These are phyloP conservation scores for Fusarium tjaetaba DNA, from an alignment of 2,329 filamentous ascomycete species.

Conservation along the genomic window DNA sequence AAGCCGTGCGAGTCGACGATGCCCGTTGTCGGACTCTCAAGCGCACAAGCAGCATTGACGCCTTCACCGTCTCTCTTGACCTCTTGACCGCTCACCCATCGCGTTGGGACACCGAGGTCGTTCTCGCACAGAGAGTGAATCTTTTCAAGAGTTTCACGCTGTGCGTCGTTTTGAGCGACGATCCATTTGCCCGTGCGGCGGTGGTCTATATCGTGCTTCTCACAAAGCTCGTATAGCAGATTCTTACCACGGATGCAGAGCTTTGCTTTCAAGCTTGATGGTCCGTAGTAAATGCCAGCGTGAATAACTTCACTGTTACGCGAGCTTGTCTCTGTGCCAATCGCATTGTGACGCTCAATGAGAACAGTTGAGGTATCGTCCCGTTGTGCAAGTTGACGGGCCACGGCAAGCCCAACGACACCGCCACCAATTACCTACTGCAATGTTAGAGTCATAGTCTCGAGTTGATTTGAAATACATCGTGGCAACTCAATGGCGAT, in stretches of 20 bases:
- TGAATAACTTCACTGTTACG: constrained; percentile 98
- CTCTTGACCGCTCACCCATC: constrained; percentile 73
- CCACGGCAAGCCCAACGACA: constrained; percentile 82
- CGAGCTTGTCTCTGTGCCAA: constrained; percentile 87
- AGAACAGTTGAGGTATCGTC: constrained; percentile 75
- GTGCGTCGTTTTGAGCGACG: constrained; percentile 80
- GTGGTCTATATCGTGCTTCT: constrained; percentile 72
- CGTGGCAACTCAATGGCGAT: background rate
- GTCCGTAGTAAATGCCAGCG: constrained; percentile 90
- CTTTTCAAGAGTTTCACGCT: constrained; percentile 70
- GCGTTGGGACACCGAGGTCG: constrained; percentile 70
- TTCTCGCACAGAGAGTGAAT: constrained; percentile 58
- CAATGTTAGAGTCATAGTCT: background rate
- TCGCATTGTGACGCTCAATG: constrained; percentile 78
- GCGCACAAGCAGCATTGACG: constrained; percentile 71
- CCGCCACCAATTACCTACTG: constrained; percentile 66
- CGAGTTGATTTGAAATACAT: background rate
- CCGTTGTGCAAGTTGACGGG: constrained; percentile 74
- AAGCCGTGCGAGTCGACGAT: constrained; percentile 89
- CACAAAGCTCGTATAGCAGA: constrained; percentile 83
- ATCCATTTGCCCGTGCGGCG: constrained; percentile 91
- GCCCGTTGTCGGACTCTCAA: constrained; percentile 88
- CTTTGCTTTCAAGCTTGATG: constrained; percentile 78
- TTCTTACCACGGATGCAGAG: constrained; percentile 83
- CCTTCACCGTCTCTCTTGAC: constrained; percentile 74